These are phyloP conservation scores for Apostasia shenzhenica DNA, from an alignment of 106 monocot species.

Conservation along the genomic window DNA sequence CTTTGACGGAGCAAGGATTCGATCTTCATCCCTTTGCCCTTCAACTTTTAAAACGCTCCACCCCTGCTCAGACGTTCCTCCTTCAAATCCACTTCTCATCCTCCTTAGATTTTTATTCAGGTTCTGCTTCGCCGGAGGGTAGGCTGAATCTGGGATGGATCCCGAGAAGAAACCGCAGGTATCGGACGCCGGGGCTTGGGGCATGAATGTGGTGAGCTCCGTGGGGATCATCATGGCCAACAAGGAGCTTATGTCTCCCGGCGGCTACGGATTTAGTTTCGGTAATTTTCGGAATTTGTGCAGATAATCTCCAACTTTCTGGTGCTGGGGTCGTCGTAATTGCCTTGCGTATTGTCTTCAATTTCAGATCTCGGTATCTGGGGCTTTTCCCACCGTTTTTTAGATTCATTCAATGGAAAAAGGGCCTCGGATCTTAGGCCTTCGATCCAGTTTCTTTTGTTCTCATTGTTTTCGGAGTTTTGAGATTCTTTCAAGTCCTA, in stretches of 20 bases:
- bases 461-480: no score
- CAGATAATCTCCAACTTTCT: no score
- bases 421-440: no score
- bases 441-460: no score
- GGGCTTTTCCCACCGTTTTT: not conserved
- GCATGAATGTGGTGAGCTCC: constrained; percentile 80
- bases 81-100: not conserved
- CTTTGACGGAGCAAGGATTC: not conserved
- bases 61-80: not conserved
- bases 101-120: not conserved
- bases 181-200: constrained; percentile 69
- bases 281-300: constrained; percentile 23
- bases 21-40: not conserved
- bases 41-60: not conserved
- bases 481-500: no score
- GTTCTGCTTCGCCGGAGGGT: not conserved
- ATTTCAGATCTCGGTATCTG: not conserved
- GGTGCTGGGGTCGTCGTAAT: no score
- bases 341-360: no score
- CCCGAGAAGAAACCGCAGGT: constrained; percentile 66
- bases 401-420: not conserved
- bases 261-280: constrained; percentile 73
- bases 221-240: constrained; percentile 86
- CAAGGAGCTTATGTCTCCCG: constrained; percentile 81
- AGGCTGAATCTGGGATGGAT: constrained; percentile 29